These are phyloP conservation scores for Yarrowia sp. DNA, from an alignment of 805 yeast genomes.

Conservation along the genomic window DNA sequence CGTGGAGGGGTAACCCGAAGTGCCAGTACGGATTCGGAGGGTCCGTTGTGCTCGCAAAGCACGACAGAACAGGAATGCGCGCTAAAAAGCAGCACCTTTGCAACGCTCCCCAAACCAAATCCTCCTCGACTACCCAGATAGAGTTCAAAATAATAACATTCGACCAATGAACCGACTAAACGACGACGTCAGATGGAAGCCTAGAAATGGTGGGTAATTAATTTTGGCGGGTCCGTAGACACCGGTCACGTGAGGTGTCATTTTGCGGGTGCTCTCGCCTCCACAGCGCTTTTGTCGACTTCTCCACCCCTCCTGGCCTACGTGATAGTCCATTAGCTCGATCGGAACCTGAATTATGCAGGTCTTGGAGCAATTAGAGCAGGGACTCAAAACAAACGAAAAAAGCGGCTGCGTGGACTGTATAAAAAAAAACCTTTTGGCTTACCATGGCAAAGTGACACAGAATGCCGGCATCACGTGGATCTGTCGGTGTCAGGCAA, in stretches of 20 bases:
- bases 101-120: too few species aligned
- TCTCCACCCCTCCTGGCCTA: too few species aligned
- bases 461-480: not conserved
- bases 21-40: too few species aligned
- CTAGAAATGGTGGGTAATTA: not conserved
- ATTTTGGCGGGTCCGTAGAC: too few species aligned
- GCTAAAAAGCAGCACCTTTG: too few species aligned
- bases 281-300: too few species aligned
- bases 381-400: not conserved
- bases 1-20: too few species aligned
- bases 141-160: not conserved
- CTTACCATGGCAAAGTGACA: not conserved
- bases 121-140: too few species aligned
- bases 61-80: too few species aligned
- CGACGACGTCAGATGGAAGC: not conserved
- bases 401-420: too few species aligned
- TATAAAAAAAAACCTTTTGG: not conserved
- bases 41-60: too few species aligned
- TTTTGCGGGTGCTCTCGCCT: too few species aligned
- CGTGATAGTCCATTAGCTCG: not conserved
- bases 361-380: constrained; percentile 15
- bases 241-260: not conserved
- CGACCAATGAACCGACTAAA: not conserved
- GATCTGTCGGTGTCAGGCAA: not conserved
- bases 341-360: constrained; percentile 21